Base-by-base conservation (phyloP, 2,329 filamentous ascomycete genomes). In the Myriosclerotinia duriaeana region DNA sequence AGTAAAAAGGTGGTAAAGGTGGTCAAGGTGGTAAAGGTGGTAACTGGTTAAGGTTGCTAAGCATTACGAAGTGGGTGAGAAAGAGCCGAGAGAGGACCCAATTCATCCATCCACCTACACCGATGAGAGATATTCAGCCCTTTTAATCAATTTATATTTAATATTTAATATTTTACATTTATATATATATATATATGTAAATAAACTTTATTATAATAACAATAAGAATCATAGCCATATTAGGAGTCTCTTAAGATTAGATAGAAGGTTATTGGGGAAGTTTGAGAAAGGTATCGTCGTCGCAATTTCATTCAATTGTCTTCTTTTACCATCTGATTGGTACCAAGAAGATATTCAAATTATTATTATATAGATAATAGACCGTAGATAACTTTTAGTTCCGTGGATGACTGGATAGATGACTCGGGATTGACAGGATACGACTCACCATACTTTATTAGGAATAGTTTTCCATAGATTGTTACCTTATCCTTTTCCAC, bases 281-380 rank as follows among this genome's bases (percentile, higher is more conserved):
- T 61, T 61, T 50, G 58, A 26, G 44, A 8, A 20, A 48, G 46
- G n/a, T 62, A 22, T 52, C 30, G 20, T 54, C 8, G 26, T 55
- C 6, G 38, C 20, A 64, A 64, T 64, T 53, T 64, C n/a, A 17
- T 36, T 30, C 22, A 46, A 62, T 62, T 30, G 26, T 62, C 36
- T 62, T 14, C 36, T 42, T n/a, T 34, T 20, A 20, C 34, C 20
- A 20, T 62, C 50, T 40, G 1, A 53, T 62, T 62, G 59, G 38
- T 30, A 55, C 34, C 42, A 34, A 38, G 34, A 22, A 20, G 20
- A 20, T 15, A 38, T 36, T 54, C n/a, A 30, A 30, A n/a, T 58
- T n/a, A n/a, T n/a, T n/a, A n/a, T n/a, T n/a, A n/a, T n/a, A n/a
- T n/a, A n/a, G n/a, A n/a, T n/a, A n/a, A 12, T 36, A 26, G 26